Conservation (phyloP, 257 asterid genomes). For the Solanum chilense region DNA sequence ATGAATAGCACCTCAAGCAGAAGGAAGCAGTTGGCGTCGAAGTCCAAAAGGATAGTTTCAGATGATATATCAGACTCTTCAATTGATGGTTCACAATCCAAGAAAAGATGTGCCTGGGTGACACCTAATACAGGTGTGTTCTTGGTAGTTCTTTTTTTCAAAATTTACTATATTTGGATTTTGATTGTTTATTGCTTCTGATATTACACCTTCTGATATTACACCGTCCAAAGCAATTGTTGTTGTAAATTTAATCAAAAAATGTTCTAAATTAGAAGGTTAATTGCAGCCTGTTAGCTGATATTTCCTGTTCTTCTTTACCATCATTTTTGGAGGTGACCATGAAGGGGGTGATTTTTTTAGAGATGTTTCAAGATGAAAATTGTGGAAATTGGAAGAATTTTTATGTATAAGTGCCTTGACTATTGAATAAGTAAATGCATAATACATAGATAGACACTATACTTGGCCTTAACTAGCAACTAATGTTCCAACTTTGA, state of each 20-base stretch:
- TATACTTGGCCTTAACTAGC: neutral
- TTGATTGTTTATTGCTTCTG: neutral
- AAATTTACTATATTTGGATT: slow-evolving; percentile 10
- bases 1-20: slow-evolving; percentile 21
- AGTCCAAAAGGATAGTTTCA: neutral
- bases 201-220: neutral
- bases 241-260: neutral
- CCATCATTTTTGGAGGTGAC: neutral
- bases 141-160: neutral
- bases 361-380: neutral
- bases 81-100: slow-evolving; percentile 29
- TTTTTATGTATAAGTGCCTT: neutral
- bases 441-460: neutral
- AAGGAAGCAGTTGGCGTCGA: slow-evolving; percentile 33
- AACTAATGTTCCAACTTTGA: neutral
- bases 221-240: neutral
- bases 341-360: neutral
- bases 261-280: neutral
- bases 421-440: neutral
- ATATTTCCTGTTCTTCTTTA: neutral
- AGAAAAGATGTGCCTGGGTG: slow-evolving; percentile 94
- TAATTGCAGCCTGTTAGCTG: neutral
- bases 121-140: slow-evolving; percentile 75
- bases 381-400: neutral
- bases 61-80: neutral